phyloP scores from a whole-genome alignment of 1,284 basidiomycete species.

The Cutaneotrichosporon arboriforme region DNA sequence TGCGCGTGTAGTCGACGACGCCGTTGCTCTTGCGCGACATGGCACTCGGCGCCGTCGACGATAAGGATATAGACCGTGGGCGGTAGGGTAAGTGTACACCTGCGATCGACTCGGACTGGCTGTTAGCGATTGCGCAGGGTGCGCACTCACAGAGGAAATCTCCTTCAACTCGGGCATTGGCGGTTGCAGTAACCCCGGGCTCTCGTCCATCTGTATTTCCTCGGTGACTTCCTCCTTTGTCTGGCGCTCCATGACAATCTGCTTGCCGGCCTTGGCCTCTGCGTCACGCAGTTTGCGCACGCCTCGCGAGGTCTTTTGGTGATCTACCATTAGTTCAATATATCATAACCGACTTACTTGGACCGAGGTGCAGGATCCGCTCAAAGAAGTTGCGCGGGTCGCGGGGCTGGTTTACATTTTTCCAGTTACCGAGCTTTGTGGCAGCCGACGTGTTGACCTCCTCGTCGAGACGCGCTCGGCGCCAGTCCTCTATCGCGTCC shows the following conservation, averaged over 20 bases:
- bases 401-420: slow-evolving; percentile 77
- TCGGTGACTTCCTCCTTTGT: slow-evolving; percentile 27
- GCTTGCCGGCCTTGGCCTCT: slow-evolving; percentile 62
- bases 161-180: slow-evolving; percentile 23
- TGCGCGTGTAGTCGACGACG: slow-evolving; percentile 71
- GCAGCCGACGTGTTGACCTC: slow-evolving; percentile 52
- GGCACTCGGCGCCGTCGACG: slow-evolving; percentile 30
- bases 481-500: slow-evolving; percentile 90
- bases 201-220: slow-evolving; percentile 12
- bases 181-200: not conserved
- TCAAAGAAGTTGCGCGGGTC: slow-evolving; percentile 73
- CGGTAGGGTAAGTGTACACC: slow-evolving; percentile 11
- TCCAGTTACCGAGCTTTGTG: slow-evolving; percentile 67
- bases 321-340: slow-evolving; percentile 21
- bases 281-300: slow-evolving; percentile 76
- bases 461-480: slow-evolving; percentile 77
- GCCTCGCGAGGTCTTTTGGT: slow-evolving; percentile 63
- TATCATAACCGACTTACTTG: slow-evolving; percentile 20
- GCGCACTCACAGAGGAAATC: slow-evolving; percentile 28
- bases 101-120: slow-evolving; percentile 14
- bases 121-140: slow-evolving; percentile 7
- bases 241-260: slow-evolving; percentile 58
- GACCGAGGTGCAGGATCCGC: slow-evolving; percentile 56
- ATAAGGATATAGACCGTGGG: slow-evolving; percentile 14
- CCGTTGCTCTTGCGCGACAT: slow-evolving; percentile 56